Evolutionary conservation across 306 rosid genomes (phyloP), one percentile per base, ranked within the genome.

Genomic region (Cajanus cajan): DNA sequence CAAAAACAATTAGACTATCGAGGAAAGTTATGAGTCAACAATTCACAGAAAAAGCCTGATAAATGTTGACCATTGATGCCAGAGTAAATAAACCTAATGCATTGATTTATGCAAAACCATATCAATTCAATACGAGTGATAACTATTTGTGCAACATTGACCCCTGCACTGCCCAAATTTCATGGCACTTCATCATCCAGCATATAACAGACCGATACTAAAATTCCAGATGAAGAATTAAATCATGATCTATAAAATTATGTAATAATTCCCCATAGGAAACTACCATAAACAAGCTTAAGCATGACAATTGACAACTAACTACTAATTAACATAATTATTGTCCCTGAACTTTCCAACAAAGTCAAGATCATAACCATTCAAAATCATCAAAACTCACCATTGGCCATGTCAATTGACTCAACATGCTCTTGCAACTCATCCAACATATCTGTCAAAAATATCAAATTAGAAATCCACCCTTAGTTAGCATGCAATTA

Each of bases 341-440:
- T 16, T 14, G 31, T 7, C 40, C 5, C 2, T 33, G 16, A 4
- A 2, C 44, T 41, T 61, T 43, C 74, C 51, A 37, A 79, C 72
- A 68, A 48, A 50, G 62, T 25, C 55, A 72, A 62, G 37, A n/a
- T 57, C n/a, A 71, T 5, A 73, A 14, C 18, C 45, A 76, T 24
- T 37, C 18, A 14, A 71, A 24, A 39, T 13, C 28, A 25, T 64
- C 13, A 22, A 71, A 52, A 11, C 83, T 73, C 80, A 96, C 99
- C 99, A 83, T 96, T 96, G 66, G 98, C 99, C 92, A 87, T 85
- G 82, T 96, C 99, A 82, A 93, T 96, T 1, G 99, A 91, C 83
- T 95, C 98, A 58, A 95, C 98, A 54, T 95, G 99, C 85, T 95
- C 99, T 63, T 93, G 96, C 85, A 95, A 76, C 83, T 95, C 97